Conservation (phyloP, 176 grass and related monocot genomes). For the Triticum urartu region DNA sequence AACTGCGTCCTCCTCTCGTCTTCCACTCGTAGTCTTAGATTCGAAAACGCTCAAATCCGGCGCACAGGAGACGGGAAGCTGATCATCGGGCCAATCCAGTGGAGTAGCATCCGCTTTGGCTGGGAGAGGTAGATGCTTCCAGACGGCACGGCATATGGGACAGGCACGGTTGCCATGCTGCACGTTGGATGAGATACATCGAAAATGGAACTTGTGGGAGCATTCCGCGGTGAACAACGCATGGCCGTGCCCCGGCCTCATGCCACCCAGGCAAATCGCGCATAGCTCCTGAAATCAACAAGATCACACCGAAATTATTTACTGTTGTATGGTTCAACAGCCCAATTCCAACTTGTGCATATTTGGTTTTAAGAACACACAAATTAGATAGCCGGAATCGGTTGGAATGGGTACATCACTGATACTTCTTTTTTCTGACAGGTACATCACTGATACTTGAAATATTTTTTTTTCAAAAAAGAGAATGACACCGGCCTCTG, state of each 20-base stretch:
- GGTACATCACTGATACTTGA: no score
- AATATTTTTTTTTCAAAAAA: no score
- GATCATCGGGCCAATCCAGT: slow-evolving; percentile 25
- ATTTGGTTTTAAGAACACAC: no score
- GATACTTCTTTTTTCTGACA: no score
- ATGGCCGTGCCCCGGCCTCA: slow-evolving; percentile 61
- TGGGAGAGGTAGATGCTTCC: slow-evolving; percentile 49
- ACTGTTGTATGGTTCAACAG: not conserved
- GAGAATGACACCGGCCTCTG: no score
- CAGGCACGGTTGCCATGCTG: slow-evolving; percentile 54
- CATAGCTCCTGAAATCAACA: slow-evolving; percentile 54
- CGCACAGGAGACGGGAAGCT: slow-evolving; percentile 20
- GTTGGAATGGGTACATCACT: no score
- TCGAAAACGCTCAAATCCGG: no score
- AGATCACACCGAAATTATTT: not conserved
- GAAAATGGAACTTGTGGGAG: slow-evolving; percentile 80
- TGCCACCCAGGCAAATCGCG: slow-evolving; percentile 61
- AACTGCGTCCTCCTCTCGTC: not conserved
- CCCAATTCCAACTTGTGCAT: no score
- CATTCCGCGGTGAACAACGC: slow-evolving; percentile 71
- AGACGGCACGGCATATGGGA: slow-evolving; percentile 58
- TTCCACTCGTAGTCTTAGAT: not conserved
- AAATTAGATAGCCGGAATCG: no score
- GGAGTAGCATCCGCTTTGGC: slow-evolving; percentile 21
- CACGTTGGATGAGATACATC: slow-evolving; percentile 64